These are phyloP conservation scores for Astragalus glycyphyllos DNA, from an alignment of 306 rosid species.

Conservation along the genomic window DNA sequence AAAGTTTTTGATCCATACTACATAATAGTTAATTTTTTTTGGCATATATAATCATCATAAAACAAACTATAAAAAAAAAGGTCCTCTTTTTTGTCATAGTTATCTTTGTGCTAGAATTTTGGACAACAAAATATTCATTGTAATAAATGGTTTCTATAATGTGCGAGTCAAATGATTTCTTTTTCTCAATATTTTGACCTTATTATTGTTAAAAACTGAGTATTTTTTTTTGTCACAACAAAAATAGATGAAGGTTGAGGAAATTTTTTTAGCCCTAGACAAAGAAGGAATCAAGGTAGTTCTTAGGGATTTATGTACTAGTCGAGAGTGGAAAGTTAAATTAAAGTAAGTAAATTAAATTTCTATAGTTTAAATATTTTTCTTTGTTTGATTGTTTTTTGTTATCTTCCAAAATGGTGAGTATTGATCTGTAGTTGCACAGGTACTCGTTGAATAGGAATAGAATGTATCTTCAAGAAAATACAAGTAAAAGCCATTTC, in stretches of 20 bases:
- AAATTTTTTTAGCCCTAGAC: constrained; percentile 56
- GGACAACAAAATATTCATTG: too few relatives aligned
- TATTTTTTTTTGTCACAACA: background rate
- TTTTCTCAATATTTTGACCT: background rate
- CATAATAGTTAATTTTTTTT: too few relatives aligned
- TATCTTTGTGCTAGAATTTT: too few relatives aligned
- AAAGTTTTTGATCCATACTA: too few relatives aligned
- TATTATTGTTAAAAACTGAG: background rate
- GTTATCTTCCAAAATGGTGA: background rate
- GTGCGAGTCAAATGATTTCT: too few relatives aligned
- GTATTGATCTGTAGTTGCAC: background rate
- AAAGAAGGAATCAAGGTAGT: constrained; percentile 54
- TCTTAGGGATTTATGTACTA: constrained; percentile 57
- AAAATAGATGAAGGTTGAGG: constrained; percentile 65
- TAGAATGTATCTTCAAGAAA: too few relatives aligned
- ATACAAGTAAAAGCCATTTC: too few relatives aligned
- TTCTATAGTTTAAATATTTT: background rate
- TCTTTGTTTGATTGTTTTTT: background rate
- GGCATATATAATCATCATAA: too few relatives aligned
- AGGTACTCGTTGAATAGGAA: constrained; percentile 69
- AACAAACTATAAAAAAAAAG: too few relatives aligned
- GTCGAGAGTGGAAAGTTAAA: constrained; percentile 49
- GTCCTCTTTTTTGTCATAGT: too few relatives aligned
- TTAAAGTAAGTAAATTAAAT: too few relatives aligned
- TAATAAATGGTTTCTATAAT: too few relatives aligned